Evolutionary conservation across 2,329 filamentous ascomycete species (phyloP), one percentile per base, ranked within the genome.

Genomic region (Colletotrichum simmondsii): DNA sequence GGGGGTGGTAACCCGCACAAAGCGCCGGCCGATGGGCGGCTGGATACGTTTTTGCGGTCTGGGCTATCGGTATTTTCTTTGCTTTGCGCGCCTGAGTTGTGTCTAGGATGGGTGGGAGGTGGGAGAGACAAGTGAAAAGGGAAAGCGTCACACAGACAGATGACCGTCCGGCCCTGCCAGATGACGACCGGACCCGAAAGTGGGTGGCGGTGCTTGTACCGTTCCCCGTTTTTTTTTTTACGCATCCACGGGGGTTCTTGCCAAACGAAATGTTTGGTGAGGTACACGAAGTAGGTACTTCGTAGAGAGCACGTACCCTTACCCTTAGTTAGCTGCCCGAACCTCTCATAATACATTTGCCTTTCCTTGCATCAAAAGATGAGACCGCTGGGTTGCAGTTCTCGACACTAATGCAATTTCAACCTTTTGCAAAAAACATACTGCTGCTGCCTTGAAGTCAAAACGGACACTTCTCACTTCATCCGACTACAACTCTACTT

Each of bases 131-230:
- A 35, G 32, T 14, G 26, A n/a, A 24, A 26, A 60, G 24, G 42
- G 42, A 49, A n/a, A n/a, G 42, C 16, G 42, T 49, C 42, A n/a
- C 42, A 49, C 42, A 42, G 37, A 49, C 42, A 56, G 22, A 28
- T 56, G 53, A 26, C 26, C 14, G 32, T 22, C 57, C 57, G 30
- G 14, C n/a, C n/a, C 22, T 37, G 28, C 22, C 61, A 46, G 60
- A 54, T 65, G 61, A 52, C 71, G 49, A 30, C 52, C 62, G 26
- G 26, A 19, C 59, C 30, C 65, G 11, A 54, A 69, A 59, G 28
- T 56, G 46, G 56, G 66, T 73, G 71, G 67, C 61, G 67, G 56
- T n/a, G 59, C 65, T 24, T 28, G 12, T 64, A 53, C 71, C 56
- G 5, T 64, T 58, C 71, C 56, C 71, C 60, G 61, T 61, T 61